Evolutionary conservation across 345 rosid species (phyloP).

Genomic region (Eucalyptus brandiana): DNA sequence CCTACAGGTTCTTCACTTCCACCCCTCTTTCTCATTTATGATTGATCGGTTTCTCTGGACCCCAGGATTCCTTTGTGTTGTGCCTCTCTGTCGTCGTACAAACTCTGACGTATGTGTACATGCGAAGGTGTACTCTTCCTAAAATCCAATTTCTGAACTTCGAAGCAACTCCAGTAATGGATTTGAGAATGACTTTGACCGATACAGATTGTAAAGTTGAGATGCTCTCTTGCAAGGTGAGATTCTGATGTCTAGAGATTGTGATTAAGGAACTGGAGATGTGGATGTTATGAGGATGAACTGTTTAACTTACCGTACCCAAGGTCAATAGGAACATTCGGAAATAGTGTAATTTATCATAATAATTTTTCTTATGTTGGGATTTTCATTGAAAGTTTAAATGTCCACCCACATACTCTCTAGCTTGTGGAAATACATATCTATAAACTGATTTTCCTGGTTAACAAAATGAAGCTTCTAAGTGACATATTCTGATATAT

Average conservation of each 20-base stretch:
- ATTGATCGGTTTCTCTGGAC: not conserved
- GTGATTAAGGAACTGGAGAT: not conserved
- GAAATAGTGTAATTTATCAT: not conserved
- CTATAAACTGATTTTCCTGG: not conserved
- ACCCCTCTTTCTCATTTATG: not conserved
- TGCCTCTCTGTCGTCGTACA: not conserved
- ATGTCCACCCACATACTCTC: not conserved
- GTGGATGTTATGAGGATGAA: not conserved
- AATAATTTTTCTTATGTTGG: not conserved
- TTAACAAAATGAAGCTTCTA: not conserved
- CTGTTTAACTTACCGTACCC: not conserved
- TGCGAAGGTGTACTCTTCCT: slow-evolving; percentile 58
- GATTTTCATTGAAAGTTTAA: not conserved
- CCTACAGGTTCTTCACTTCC: slow-evolving; percentile 39
- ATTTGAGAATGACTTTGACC: slow-evolving; percentile 53
- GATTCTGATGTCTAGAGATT: not conserved
- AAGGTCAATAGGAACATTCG: not conserved
- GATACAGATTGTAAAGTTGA: slow-evolving; percentile 53
- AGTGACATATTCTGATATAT: not conserved
- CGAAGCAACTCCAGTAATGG: slow-evolving; percentile 66
- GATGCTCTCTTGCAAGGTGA: slow-evolving; percentile 80
- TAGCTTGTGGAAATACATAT: not conserved
- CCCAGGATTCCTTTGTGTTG: not conserved
- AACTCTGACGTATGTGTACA: not conserved
- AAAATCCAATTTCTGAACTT: slow-evolving; percentile 52